A percentile compares a stretch with the other conserved stretches of the same genome.
Conservation (phyloP, 768 basidiomycete species). For the Boletus patriciae region DNA sequence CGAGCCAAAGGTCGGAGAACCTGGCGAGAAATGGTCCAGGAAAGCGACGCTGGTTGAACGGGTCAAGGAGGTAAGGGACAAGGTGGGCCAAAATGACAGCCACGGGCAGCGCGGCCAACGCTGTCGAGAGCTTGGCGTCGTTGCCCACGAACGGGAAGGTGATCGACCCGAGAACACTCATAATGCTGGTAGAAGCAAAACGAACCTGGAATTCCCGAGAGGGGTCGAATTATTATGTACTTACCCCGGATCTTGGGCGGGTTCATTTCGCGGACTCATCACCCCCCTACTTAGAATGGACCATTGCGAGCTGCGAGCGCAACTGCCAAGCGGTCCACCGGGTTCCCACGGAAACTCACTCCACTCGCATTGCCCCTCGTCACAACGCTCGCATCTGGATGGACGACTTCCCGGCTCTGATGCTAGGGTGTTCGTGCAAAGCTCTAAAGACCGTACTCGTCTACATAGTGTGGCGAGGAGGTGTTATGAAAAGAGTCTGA, state of each 20-base stretch:
- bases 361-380: too few relatives aligned
- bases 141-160: not conserved
- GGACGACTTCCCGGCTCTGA: too few relatives aligned
- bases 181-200: conserved; percentile 11
- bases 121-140: conserved; percentile 3
- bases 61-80: conserved; percentile 55
- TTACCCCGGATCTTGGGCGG: conserved; percentile 2
- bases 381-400: too few relatives aligned
- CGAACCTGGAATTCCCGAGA: not conserved
- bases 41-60: conserved; percentile 55
- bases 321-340: too few relatives aligned
- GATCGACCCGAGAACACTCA: conserved; percentile 18
- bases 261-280: too few relatives aligned
- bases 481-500: too few relatives aligned
- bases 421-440: too few relatives aligned
- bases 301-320: too few relatives aligned
- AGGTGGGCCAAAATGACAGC: conserved; percentile 33
- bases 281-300: too few relatives aligned
- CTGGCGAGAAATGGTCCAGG: conserved; percentile 73
- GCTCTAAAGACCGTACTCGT: too few relatives aligned
- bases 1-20: conserved; percentile 75
- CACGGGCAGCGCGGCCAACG: conserved; percentile 15
- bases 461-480: too few relatives aligned
- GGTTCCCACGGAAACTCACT: too few relatives aligned
- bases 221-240: not conserved